Percentiles rank a stretch among this genome's conserved stretches.
These are phyloP conservation scores for Solanum hybrid DNA, from an alignment of 305 asterid species.

Conservation along the genomic window DNA sequence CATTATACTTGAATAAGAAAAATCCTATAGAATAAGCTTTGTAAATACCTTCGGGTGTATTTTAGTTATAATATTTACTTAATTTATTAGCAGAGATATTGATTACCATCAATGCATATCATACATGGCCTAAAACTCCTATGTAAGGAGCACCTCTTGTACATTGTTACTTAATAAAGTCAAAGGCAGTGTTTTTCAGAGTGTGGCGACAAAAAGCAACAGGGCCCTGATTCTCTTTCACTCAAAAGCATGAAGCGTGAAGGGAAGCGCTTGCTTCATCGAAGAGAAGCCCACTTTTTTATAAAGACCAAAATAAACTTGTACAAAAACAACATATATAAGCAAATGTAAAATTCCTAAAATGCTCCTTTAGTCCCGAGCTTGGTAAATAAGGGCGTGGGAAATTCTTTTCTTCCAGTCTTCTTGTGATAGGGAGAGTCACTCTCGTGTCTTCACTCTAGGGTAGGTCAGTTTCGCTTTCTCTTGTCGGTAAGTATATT, in stretches of 20 bases:
- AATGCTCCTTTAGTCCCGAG: not conserved
- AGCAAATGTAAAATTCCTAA: not conserved
- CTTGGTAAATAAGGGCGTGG: not conserved
- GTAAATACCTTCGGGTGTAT: not conserved
- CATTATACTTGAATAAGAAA: not conserved
- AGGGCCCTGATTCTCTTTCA: not conserved
- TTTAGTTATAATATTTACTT: not conserved
- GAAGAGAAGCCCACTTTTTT: not conserved
- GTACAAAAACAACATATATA: not conserved
- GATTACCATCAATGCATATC: not conserved
- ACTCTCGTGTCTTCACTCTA: not conserved
- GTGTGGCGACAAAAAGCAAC: not conserved
- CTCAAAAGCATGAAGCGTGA: not conserved
- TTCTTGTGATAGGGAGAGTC: not conserved
- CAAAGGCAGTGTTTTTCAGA: not conserved
- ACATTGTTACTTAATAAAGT: not conserved
- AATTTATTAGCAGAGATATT: not conserved
- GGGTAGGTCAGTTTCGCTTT: not conserved
- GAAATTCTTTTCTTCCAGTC: not conserved
- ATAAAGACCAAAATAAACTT: not conserved
- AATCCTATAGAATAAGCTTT: not conserved
- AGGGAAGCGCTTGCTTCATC: not conserved
- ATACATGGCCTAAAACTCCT: not conserved
- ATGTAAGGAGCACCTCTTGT: not conserved
- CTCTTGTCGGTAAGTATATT: not conserved